Conservation (phyloP, 2,329 filamentous ascomycete genomes). For the Penicillium polonicum region DNA sequence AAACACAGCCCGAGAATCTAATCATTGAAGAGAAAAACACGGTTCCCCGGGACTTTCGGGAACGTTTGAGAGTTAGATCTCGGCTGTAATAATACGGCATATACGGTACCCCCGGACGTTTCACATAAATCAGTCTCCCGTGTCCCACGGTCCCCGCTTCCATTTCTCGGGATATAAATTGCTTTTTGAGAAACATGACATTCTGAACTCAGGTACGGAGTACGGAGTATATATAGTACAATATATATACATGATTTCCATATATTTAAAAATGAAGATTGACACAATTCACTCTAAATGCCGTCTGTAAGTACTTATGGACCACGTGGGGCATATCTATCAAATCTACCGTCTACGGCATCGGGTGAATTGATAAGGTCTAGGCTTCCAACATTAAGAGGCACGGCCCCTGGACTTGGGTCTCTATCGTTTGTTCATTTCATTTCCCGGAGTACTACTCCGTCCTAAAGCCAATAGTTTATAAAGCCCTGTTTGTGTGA, state of each 20-base stretch:
- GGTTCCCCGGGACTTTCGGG: background rate
- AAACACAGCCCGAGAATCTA: background rate
- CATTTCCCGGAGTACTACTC: background rate
- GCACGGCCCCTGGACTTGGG: background rate
- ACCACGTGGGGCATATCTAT: background rate
- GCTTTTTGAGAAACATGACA: background rate
- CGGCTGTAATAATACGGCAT: constrained; percentile 1
- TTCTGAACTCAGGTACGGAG: background rate
- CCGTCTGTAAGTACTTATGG: background rate
- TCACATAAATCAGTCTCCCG: constrained; percentile 6
- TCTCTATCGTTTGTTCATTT: background rate
- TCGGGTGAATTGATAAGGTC: background rate
- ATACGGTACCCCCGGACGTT: background rate
- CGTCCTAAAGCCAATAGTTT: background rate
- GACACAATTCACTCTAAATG: background rate
- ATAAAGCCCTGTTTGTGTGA: background rate
- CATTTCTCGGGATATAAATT: constrained; percentile 6
- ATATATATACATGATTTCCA: background rate
- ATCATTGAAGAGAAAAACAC: background rate
- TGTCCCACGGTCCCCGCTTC: background rate
- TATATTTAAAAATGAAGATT: background rate
- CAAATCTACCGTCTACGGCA: background rate
- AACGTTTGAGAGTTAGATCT: background rate
- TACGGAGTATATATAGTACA: too few species aligned
- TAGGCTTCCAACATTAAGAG: background rate